Evolutionary conservation across 805 yeast species (phyloP), one percentile per base, ranked within the genome.

Genomic region (Candida adriatica): DNA sequence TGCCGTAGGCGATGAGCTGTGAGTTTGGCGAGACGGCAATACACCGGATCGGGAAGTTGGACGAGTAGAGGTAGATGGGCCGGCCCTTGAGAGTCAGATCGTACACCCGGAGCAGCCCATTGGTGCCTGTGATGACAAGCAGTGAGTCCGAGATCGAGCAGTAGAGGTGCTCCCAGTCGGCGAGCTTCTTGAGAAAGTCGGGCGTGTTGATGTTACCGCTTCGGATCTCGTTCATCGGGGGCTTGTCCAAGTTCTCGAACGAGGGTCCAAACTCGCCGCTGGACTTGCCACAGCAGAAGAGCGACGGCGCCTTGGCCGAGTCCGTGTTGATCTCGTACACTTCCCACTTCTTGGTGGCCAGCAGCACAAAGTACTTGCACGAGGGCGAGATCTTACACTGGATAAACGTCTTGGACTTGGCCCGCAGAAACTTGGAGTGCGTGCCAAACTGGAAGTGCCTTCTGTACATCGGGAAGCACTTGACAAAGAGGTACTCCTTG

Each of bases 381-480:
- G 78, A 80, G 3, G 79, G 75, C 2, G 92, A 66, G 29, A 42
- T 42, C 26, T 37, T 35, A 8, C 31, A 26, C 28, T 42, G 41
- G 18, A 42, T 42, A 15, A 38, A 42, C 3, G 41, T 38, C 27
- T 36, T 42, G 10, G 46, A 45, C 76, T 81, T 8, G 78, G 75
- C 7, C 75, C 65, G 37, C 19, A 74, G 58, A 33, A 73, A 60
- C 29, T 66, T 66, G 7, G 75, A 56, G 35, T 73, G 78, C 0
- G 79, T 71, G 17, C 63, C 58, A 47, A 67, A 68, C 26, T 73
- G 73, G 30, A 66, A 63, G 30, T 72, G 65, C 39, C 72, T 78
- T 37, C 95, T 66, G 50, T 80, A 83, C 34, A 76, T 73, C 0
- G 96, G 96, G 56, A 85, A 87, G 45, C 90, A 84, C 46, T 77